phyloP scores from a whole-genome alignment of 176 grass and related monocot species.

The Dactylis glomerata region DNA sequence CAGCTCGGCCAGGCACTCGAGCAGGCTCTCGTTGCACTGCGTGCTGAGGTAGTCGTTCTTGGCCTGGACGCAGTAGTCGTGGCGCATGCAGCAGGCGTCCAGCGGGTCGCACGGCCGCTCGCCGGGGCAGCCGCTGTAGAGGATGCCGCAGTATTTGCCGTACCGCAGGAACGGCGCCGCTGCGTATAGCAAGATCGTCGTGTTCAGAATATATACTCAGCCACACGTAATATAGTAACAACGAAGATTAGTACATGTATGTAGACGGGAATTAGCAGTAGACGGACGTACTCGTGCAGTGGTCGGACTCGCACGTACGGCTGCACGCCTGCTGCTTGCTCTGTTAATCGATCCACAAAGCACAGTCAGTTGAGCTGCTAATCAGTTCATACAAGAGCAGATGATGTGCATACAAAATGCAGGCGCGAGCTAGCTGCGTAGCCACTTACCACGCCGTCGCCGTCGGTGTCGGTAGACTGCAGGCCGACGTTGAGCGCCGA shows the following conservation, averaged over 20 bases:
- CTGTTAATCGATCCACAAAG: constrained; percentile 31
- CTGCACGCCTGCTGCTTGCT: constrained; percentile 82
- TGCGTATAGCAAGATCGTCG: neutral
- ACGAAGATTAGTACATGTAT: too few species aligned
- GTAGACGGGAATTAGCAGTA: too few species aligned
- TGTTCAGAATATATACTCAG: too few species aligned
- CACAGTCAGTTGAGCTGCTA: neutral
- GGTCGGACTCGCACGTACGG: constrained; percentile 79
- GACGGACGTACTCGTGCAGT: constrained; percentile 67
- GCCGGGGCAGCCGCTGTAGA: constrained; percentile 94
- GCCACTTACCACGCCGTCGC: constrained; percentile 35
- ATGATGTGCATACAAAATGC: neutral
- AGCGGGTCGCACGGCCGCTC: constrained; percentile 86
- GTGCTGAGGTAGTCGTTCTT: constrained; percentile 80
- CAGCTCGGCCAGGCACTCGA: constrained; percentile 62
- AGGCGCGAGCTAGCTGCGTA: neutral
- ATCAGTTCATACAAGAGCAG: neutral
- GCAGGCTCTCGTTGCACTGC: constrained; percentile 64
- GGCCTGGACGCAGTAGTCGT: constrained; percentile 74
- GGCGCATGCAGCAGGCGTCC: constrained; percentile 94
- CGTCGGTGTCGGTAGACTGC: constrained; percentile 40
- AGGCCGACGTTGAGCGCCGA: constrained; percentile 65
- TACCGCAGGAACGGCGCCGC: constrained; percentile 70
- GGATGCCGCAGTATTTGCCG: constrained; percentile 95
- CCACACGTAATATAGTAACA: neutral